phyloP scores from a whole-genome alignment of 2,329 filamentous ascomycete genomes.

The Ceratocystis cubensis region DNA sequence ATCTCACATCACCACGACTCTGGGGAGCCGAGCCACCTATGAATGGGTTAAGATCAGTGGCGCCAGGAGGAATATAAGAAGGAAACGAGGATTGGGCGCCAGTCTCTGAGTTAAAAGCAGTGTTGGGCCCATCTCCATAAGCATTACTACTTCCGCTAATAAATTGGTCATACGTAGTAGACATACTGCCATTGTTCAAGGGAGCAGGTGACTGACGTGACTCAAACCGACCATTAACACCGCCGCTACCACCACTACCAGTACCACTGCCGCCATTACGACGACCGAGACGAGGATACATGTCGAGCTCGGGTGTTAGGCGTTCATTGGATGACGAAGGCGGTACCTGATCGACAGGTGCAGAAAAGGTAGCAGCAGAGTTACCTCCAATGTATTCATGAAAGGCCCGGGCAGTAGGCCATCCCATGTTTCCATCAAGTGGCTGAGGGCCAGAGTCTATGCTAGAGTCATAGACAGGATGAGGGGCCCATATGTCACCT shows the following conservation, averaged over 20 bases:
- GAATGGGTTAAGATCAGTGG: background rate
- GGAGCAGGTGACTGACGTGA: constrained; percentile 1
- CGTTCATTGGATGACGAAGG: background rate
- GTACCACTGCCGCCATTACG: background rate
- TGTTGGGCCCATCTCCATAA: background rate
- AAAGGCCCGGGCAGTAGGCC: background rate
- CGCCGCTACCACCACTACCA: background rate
- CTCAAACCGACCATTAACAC: constrained; percentile 2
- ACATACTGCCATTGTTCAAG: background rate
- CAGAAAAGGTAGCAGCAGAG: background rate
- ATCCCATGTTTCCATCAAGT: background rate
- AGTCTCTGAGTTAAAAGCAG: constrained; percentile 2
- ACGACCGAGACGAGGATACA: constrained; percentile 4
- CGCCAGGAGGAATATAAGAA: constrained; percentile 2
- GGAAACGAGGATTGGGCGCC: background rate
- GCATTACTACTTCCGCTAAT: background rate
- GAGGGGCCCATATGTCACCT: constrained; percentile 7
- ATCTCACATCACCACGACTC: constrained; percentile 12
- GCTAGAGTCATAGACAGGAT: background rate
- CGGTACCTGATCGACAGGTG: background rate
- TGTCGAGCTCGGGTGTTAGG: constrained; percentile 6
- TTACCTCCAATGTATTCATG: constrained; percentile 4
- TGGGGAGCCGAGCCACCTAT: constrained; percentile 1
- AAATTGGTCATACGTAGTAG: constrained; percentile 9
- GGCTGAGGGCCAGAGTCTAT: background rate